Evolutionary conservation across 768 basidiomycete genomes (phyloP).

Genomic region (Chalciporus pseudorubinellus): DNA sequence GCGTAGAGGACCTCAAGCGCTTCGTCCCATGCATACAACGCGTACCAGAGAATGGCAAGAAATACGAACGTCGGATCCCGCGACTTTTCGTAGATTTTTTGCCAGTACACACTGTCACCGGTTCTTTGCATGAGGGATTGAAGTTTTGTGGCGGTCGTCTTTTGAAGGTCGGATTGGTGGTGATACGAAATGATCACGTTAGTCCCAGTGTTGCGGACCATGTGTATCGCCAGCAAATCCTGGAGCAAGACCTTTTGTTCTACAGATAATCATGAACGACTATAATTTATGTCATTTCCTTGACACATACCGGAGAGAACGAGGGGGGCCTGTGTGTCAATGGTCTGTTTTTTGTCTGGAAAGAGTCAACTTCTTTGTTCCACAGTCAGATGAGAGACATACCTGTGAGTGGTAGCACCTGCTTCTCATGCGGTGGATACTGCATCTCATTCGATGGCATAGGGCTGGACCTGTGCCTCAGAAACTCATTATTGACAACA

Average conservation of each 20-base stretch:
- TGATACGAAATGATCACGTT: conserved; percentile 39
- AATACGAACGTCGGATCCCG: conserved; percentile 35
- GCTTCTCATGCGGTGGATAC: conserved; percentile 1
- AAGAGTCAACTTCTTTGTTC: neutral
- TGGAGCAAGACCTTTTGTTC: conserved; percentile 27
- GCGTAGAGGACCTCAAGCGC: conserved; percentile 49
- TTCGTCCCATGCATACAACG: conserved; percentile 63
- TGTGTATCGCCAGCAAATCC: conserved; percentile 40
- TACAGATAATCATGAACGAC: neutral
- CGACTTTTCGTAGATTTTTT: conserved; percentile 30
- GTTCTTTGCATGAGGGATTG: conserved; percentile 32
- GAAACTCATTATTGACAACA: conserved; percentile 32
- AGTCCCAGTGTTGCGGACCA: conserved; percentile 28
- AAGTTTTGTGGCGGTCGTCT: conserved; percentile 28
- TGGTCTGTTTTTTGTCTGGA: conserved; percentile 23
- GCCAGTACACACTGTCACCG: conserved; percentile 38
- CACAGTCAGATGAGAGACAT: neutral
- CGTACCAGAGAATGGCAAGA: conserved; percentile 52
- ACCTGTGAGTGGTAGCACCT: conserved; percentile 15
- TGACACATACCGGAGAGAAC: conserved; percentile 18
- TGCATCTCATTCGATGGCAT: conserved; percentile 17
- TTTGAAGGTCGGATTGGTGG: conserved; percentile 22
- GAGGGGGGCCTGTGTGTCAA: conserved; percentile 36
- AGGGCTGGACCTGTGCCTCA: conserved; percentile 12
- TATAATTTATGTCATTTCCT: neutral